Conservation (phyloP, 108 stramenopile species). For the Fistulifera pelliculosa region DNA sequence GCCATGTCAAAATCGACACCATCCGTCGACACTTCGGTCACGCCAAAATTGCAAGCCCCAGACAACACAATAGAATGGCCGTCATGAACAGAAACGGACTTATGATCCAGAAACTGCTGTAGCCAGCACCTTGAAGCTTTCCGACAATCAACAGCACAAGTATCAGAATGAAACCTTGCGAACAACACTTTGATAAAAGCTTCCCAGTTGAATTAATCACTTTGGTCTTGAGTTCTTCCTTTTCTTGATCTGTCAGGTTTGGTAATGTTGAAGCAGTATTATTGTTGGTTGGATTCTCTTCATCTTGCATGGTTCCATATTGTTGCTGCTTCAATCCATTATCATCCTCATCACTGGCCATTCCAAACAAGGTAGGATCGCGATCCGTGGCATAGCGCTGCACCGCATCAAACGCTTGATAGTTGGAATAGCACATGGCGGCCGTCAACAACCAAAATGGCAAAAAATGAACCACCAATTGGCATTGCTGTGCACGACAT, state of each 20-base stretch:
- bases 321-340: conserved; percentile 13
- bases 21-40: conserved; percentile 45
- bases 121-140: conserved; percentile 72
- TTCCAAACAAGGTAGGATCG: conserved; percentile 58
- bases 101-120: conserved; percentile 74
- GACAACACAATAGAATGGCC: conserved; percentile 15
- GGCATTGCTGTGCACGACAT: conserved; percentile 35
- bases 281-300: conserved; percentile 30
- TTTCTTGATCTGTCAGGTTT: conserved; percentile 61
- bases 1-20: conserved; percentile 27
- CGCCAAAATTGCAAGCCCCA: conserved; percentile 77
- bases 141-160: conserved; percentile 54
- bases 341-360: conserved; percentile 3
- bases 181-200: conserved; percentile 62
- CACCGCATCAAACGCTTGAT: conserved; percentile 47
- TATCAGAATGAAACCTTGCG: conserved; percentile 63
- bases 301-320: conserved; percentile 46
- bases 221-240: conserved; percentile 65
- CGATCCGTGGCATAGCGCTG: conserved; percentile 46
- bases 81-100: conserved; percentile 69
- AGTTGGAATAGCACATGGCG: conserved; percentile 48
- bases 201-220: conserved; percentile 52
- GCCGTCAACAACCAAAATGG: conserved; percentile 59
- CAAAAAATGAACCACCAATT: conserved; percentile 83
- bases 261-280: conserved; percentile 10